Base-by-base conservation (phyloP, 139 green algal genomes). In the Microglena sp. region DNA sequence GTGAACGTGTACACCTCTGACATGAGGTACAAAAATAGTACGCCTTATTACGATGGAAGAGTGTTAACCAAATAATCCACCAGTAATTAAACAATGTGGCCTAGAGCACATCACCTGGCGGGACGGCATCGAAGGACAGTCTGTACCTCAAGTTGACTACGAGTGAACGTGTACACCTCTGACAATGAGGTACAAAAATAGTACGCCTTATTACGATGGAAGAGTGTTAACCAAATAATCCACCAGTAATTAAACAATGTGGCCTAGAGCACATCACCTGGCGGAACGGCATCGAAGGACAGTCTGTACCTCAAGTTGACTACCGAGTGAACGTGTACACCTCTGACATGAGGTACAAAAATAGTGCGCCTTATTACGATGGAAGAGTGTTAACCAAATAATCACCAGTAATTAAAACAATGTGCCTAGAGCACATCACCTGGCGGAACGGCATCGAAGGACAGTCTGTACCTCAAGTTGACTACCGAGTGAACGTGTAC, bases 1-100 rank as follows among this genome's bases (percentile, higher is more conserved):
- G 30, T 80, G 6, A 55, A 44, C 7, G 64, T 72, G 40, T 76
- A 78, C 73, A 81, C 74, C 0, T 70, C 64, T 6, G 74, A 81
- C 65, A 64, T 75, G 8, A 64, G 71, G 71, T 77, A 33, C 35
- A 50, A 11, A 15, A 50, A 24, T 50, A 24, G 15, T 50, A 50
- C 40, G 11, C 15, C 40, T 50, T 11, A 50, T 50, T 11, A 50
- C 40, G 15, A 15, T 18, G 66, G 61, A 5, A 29, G 34, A 22
- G 66, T 29, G 33, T n/a, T n/a, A 50, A 50, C 40, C 40, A 50
- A 50, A 15, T 15, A 50, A 50, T 50, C 40, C 11, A 50, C 15
- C 11, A 50, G 11, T 11, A 24, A 50, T 50, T 50, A 24, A 50
- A 50, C 15, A 50, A 50, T 50, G 40, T 11, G n/a, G n/a, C n/a